phyloP scores from a whole-genome alignment of 164 flowering plant genomes.

The Aristolochia contorta region DNA sequence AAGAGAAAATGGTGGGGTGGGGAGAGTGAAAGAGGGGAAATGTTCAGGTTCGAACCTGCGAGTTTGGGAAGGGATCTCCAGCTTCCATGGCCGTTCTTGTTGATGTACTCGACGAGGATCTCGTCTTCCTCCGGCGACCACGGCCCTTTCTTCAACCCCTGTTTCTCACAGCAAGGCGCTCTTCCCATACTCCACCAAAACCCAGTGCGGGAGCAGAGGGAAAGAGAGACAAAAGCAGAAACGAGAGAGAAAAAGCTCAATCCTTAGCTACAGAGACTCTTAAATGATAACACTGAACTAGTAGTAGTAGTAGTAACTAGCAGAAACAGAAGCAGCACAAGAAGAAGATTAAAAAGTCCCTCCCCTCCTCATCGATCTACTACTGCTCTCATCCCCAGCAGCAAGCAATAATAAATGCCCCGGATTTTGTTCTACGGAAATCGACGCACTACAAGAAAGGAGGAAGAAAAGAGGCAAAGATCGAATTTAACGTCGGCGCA shows the following conservation, averaged over 20 bases:
- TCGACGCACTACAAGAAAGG: neutral
- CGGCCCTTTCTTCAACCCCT: conserved; percentile 73
- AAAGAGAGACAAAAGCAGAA: neutral
- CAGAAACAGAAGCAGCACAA: too few relatives aligned
- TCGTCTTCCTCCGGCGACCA: conserved; percentile 83
- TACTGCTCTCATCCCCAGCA: neutral
- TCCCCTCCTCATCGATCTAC: neutral
- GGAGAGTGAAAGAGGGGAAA: too few relatives aligned
- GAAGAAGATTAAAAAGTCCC: neutral
- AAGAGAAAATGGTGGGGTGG: neutral
- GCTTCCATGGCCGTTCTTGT: conserved; percentile 62
- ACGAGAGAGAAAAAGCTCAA: neutral
- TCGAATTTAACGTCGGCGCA: too few relatives aligned
- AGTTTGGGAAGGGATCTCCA: conserved; percentile 82
- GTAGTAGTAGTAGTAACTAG: neutral
- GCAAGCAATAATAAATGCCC: conserved; percentile 12
- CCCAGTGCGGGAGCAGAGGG: too few relatives aligned
- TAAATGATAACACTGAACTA: too few relatives aligned
- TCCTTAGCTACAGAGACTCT: neutral
- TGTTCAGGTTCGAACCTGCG: conserved; percentile 65
- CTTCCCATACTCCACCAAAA: conserved; percentile 41
- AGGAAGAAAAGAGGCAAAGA: too few relatives aligned
- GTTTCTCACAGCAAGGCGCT: conserved; percentile 72
- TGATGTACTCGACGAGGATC: conserved; percentile 44
- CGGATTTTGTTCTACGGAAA: conserved; percentile 1